Evolutionary conservation across 164 flowering plant species (phyloP), one percentile per base, ranked within the genome.

Genomic region (Magnolia changhungtana): DNA sequence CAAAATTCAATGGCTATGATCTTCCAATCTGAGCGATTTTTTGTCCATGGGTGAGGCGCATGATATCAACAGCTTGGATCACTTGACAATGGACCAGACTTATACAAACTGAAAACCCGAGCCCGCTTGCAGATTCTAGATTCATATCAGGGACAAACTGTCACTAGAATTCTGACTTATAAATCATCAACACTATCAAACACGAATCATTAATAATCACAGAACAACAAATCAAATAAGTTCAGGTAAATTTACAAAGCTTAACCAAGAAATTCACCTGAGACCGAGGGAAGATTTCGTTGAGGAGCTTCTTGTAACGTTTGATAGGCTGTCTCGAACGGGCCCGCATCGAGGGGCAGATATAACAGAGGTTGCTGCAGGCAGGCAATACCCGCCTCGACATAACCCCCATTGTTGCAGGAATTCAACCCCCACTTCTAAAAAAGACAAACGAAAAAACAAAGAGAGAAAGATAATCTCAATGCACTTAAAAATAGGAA

Each of bases 311-410:
- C 89, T 93, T 93, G 82, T 93, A 93, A 9, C 98, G 89, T 78
- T 91, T 93, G 8, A 93, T 96, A 0, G 98, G 98, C 81, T 91
- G 98, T 70, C 98, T 83, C 7, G 98, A 93, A 78, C 98, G 84
- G 11, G 98, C 96, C 59, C 98, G 87, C 89, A 93, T 13, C 1
- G 96, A 87, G 23, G 98, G 98, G 77, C 98, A 93, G 82, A 90
- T 82, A 85, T 83, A 86, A 82, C 98, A 93, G 81, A 93, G 83
- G 87, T 82, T 91, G 50, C 95, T 91, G 72, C 98, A 93, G 77
- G 74, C 93, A 51, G 98, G 98, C 72, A 93, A 77, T 50, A 93
- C 93, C 86, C 87, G 85, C 80, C 98, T 87, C 11, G 98, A 93
- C 86, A 93, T 84, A 72, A 91, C 91, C 85, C 98, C 98, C 98